A percentile compares a stretch with the other conserved stretches of the same genome.
Evolutionary conservation across 306 rosid genomes (phyloP).

Genomic region (Vigna nakashimae): DNA sequence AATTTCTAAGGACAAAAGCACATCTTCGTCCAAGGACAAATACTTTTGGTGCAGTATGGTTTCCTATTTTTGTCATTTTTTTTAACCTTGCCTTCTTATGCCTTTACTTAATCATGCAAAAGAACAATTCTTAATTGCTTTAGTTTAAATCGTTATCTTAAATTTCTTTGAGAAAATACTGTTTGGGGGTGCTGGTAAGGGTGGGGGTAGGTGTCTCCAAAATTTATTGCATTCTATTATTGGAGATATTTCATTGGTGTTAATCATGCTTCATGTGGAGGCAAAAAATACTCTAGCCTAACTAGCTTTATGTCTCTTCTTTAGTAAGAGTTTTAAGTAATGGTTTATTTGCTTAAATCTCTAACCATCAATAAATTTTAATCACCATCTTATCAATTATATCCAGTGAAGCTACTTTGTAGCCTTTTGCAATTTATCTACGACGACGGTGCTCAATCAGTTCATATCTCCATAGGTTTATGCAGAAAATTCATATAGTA

Average conservation of each 20-base stretch:
- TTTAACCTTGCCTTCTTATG: conserved; percentile 26
- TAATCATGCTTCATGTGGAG: conserved; percentile 25
- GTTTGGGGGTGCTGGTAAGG: neutral
- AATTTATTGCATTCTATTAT: conserved; percentile 29
- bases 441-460: neutral
- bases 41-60: conserved; percentile 94
- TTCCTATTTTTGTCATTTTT: conserved; percentile 42
- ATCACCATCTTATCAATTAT: conserved; percentile 9
- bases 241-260: conserved; percentile 18
- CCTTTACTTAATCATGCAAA: conserved; percentile 23
- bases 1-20: conserved; percentile 93
- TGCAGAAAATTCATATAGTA: conserved; percentile 4
- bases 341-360: conserved; percentile 6
- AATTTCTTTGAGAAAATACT: neutral
- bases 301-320: conserved; percentile 11
- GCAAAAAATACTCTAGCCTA: conserved; percentile 5
- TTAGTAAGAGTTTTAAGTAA: conserved; percentile 23
- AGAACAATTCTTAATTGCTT: conserved; percentile 24
- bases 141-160: neutral
- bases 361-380: neutral
- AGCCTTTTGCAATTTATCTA: conserved; percentile 26
- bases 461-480: conserved; percentile 13
- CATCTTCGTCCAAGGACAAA: conserved; percentile 97
- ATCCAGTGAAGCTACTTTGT: conserved; percentile 19
- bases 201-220: neutral